A percentile compares a stretch with the other conserved stretches of the same genome.
Conservation (phyloP, 371 early-diverging fungal species). For the Smittium mucronatum region DNA sequence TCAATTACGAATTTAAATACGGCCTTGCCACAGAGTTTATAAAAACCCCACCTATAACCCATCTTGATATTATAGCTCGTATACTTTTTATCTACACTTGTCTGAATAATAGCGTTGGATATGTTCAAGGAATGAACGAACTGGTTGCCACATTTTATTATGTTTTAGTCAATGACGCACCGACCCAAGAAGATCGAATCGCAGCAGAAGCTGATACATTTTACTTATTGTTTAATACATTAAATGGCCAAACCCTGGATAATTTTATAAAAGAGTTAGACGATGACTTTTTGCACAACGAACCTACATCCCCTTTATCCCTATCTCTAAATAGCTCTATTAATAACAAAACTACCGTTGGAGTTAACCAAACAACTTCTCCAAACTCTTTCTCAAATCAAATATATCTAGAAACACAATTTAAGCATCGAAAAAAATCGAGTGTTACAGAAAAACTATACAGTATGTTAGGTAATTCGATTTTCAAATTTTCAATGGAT, state of each 20-base stretch:
- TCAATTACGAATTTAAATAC: slow-evolving; percentile 7
- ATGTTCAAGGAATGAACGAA: slow-evolving; percentile 87
- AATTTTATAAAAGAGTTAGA: slow-evolving; percentile 60
- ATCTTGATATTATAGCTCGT: slow-evolving; percentile 74
- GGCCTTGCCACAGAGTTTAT: slow-evolving; percentile 13
- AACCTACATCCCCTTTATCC: neutral
- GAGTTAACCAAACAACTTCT: too few relatives aligned
- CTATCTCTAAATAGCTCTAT: too few relatives aligned
- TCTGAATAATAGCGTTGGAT: slow-evolving; percentile 73
- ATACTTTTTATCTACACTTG: slow-evolving; percentile 72
- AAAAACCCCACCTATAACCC: slow-evolving; percentile 41
- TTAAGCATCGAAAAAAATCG: too few relatives aligned
- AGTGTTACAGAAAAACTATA: too few relatives aligned
- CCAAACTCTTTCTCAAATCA: too few relatives aligned
- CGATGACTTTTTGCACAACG: neutral
- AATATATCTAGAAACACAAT: too few relatives aligned
- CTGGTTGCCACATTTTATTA: slow-evolving; percentile 74
- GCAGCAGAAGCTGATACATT: slow-evolving; percentile 82
- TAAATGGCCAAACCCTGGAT: slow-evolving; percentile 57
- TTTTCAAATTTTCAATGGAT: too few relatives aligned
- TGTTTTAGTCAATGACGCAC: slow-evolving; percentile 51
- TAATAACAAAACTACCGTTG: too few relatives aligned
- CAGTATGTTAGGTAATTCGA: too few relatives aligned
- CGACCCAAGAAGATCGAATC: slow-evolving; percentile 35
- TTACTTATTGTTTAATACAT: slow-evolving; percentile 55